A percentile compares a stretch with the other conserved stretches of the same genome.
Conservation (phyloP, 345 rosid species). For the Eucalyptus grandis region DNA sequence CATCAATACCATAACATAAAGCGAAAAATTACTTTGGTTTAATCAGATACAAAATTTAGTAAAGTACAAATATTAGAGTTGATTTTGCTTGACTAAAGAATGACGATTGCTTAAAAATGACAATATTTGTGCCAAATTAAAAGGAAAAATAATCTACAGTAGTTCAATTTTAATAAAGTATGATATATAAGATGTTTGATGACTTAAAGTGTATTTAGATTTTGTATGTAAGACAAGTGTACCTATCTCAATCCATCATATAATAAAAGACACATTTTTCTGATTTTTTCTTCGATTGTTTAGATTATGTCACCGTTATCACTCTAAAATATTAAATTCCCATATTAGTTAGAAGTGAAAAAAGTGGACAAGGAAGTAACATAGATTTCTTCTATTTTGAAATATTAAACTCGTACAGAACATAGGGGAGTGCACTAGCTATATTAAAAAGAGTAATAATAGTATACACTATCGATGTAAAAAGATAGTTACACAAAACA, state of each 20-base stretch:
- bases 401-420: not conserved
- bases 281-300: not conserved
- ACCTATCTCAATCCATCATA: not conserved
- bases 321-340: not conserved
- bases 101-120: not conserved
- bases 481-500: not conserved
- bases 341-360: not conserved
- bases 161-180: not conserved
- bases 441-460: not conserved
- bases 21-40: not conserved
- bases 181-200: not conserved
- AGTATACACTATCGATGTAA: not conserved
- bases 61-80: not conserved
- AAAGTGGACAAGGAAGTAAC: not conserved
- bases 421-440: not conserved
- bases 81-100: not conserved
- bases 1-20: not conserved
- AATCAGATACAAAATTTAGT: not conserved
- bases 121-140: not conserved
- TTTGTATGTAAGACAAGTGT: not conserved
- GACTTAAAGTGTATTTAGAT: not conserved
- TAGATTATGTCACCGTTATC: not conserved
- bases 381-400: not conserved
- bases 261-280: not conserved
- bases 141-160: not conserved